phyloP scores from a whole-genome alignment of 805 yeast genomes.

The Aciculoconidium aculeatum region DNA sequence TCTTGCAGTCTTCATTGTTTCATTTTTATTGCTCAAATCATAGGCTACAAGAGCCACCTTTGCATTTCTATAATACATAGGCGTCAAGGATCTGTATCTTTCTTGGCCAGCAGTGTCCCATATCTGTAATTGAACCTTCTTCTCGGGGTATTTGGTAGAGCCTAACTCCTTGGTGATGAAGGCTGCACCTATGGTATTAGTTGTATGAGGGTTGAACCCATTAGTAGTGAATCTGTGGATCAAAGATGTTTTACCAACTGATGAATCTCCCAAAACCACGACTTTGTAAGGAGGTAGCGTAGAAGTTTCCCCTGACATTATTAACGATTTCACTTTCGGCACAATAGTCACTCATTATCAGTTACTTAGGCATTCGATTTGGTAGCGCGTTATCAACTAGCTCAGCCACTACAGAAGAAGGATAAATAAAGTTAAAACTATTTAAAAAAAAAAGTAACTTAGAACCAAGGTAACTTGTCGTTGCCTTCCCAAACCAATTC shows the following conservation, averaged over 20 bases:
- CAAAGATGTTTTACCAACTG: slow-evolving; percentile 66
- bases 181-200: slow-evolving; percentile 98
- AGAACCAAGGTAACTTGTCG: slow-evolving; percentile 40
- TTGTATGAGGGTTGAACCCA: slow-evolving; percentile 70
- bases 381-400: too few species aligned
- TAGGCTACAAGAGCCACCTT: slow-evolving; percentile 74
- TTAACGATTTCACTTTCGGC: too few species aligned
- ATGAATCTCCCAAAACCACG: slow-evolving; percentile 48
- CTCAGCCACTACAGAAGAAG: too few species aligned
- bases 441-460: slow-evolving; percentile 4
- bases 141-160: slow-evolving; percentile 14
- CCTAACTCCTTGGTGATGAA: slow-evolving; percentile 71
- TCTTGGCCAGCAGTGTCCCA: slow-evolving; percentile 96
- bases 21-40: slow-evolving; percentile 53
- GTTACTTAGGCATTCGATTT: too few species aligned
- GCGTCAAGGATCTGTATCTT: slow-evolving; percentile 39
- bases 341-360: too few species aligned
- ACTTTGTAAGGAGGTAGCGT: slow-evolving; percentile 28
- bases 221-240: slow-evolving; percentile 72
- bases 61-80: slow-evolving; percentile 42
- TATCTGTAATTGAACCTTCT: slow-evolving; percentile 56
- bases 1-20: slow-evolving; percentile 63
- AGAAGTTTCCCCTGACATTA: neutral
- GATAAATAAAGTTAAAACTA: too few species aligned
- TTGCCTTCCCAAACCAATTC: slow-evolving; percentile 36